Evolutionary conservation across 2,329 filamentous ascomycete species (phyloP), one percentile per base, ranked within the genome.

Genomic region (Aspergillus aculeatinus): DNA sequence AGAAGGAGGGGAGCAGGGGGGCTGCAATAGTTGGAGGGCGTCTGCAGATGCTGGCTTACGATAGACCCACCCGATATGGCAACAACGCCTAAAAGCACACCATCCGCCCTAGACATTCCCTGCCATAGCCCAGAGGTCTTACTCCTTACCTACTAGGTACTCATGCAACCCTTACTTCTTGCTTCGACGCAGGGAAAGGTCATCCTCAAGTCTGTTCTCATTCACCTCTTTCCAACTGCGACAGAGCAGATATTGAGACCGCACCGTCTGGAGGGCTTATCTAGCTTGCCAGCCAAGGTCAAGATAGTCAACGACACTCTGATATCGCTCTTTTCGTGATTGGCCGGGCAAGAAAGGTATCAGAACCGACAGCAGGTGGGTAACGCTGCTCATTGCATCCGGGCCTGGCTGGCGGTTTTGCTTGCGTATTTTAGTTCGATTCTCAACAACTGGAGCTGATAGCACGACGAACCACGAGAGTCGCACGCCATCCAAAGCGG

Each of bases 41-140:
- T 39, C 23, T 33, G 39, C 52, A 48, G 27, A 29, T 9, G 27
- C 7, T 31, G 14, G 39, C 42, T 55, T 27, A 42, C 42, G 42
- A 55, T 35, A 55, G 53, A 48, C 53, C 53, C 53, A 55, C 53
- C 42, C 9, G 14, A 23, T 21, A 55, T 55, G 53, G 48, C 48
- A 55, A 55, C 53, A 55, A 27, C 29, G n/a, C n/a, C 19, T 21
- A 55, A 14, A 55, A 55, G 53, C 53, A 55, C 53, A 55, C 53
- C 53, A 55, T 55, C 52, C 52, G 23, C 48, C 48, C n/a, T 50
- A 14, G 48, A 14, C 23, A 50, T 14, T 50, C 39, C 39, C 39
- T 19, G 14, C 39, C 16, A 16, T n/a, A 44, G 16, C 39, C 14
- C 16, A 9, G 39, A 7, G 39, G 33, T 4, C 14, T 35, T 35